Base-by-base conservation (phyloP, 805 yeast species). In the Starmerella etchellsii region DNA sequence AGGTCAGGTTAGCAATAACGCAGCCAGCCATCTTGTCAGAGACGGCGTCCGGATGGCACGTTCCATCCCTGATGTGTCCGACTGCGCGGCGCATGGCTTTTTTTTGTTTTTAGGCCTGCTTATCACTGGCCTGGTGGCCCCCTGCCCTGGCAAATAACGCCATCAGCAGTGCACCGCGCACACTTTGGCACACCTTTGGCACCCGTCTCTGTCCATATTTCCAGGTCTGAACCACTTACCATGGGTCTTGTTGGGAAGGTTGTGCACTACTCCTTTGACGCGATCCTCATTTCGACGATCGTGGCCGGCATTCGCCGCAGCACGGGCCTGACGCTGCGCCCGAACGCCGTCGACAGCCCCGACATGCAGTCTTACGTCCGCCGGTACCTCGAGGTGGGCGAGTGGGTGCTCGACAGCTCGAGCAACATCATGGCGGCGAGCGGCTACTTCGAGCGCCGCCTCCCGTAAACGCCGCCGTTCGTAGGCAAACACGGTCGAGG, bases 241-340 rank as follows among this genome's bases (percentile, higher is more conserved):
- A 42, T 50, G 81, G 51, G 51, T 20, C 30, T 39, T 7, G 49
- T 81, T 31, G 84, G 85, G 2, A 73, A 67, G 57, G 50, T 78
- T 41, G 58, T 80, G 10, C 95, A 84, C 60, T 73, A 74, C 51
- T 72, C 88, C 0, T 54, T 84, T 41, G 96, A 87, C 56, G 68
- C 85, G 47, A 73, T 87, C 3, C 65, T 87, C 43, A 64, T 83
- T 8, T 81, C 95, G 2, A 74, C 91, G 57, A 66, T 87, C 13
- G 64, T 88, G 33, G 95, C 96, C 0, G 94, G 94, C 3, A 70
- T 87, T 39, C 79, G 83, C 57, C 71, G 84, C 47, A 76, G 81
- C 47, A 81, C 95, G 0, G 96, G 96, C 0, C 65, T 77, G 35
- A 71, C 70, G 45, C 57, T 76, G 59, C 67, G 73, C 56, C 66